These are phyloP conservation scores for Aspergillus haitiensis DNA, from an alignment of 495 filamentous ascomycete genomes.

Conservation along the genomic window DNA sequence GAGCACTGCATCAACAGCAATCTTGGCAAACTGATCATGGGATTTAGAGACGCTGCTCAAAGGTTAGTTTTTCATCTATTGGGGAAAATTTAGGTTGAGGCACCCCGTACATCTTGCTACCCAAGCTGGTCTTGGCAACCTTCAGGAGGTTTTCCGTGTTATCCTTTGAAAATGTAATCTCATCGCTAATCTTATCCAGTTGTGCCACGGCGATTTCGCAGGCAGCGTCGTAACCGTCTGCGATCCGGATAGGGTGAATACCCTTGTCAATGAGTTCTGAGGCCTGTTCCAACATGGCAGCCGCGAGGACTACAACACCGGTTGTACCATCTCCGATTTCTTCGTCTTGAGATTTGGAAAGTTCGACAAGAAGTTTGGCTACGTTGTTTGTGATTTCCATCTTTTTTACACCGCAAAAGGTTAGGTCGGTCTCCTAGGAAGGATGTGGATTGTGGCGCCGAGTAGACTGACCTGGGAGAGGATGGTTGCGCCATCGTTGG, in stretches of 20 bases:
- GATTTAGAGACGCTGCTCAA: conserved; percentile 82
- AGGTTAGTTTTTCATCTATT: conserved; percentile 26
- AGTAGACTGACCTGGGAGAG: conserved; percentile 65
- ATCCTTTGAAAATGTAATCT: conserved; percentile 76
- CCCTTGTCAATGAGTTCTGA: conserved; percentile 99
- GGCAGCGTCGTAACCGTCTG: conserved; percentile 94
- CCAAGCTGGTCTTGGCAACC: conserved; percentile 93
- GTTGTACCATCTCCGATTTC: conserved; percentile 99
- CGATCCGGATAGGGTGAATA: conserved; percentile 97
- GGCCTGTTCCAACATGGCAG: conserved; percentile 94
- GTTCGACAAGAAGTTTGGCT: conserved; percentile 91
- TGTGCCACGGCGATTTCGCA: conserved; percentile 94
- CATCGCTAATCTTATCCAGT: conserved; percentile 89
- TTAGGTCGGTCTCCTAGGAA: background rate
- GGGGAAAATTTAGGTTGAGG: background rate
- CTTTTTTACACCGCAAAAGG: conserved; percentile 35
- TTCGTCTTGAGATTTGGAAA: conserved; percentile 99
- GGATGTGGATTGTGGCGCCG: background rate
- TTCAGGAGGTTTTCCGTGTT: conserved; percentile 81
- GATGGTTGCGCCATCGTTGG: conserved; percentile 98
- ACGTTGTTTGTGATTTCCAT: conserved; percentile 99
- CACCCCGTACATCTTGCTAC: conserved; percentile 79
- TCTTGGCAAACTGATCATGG: conserved; percentile 95
- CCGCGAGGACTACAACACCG: conserved; percentile 94
- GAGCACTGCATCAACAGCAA: conserved; percentile 94